A percentile compares a stretch with the other conserved stretches of the same genome.
phyloP scores from a whole-genome alignment of 768 basidiomycete species.

The Pleurotus eryngii region DNA sequence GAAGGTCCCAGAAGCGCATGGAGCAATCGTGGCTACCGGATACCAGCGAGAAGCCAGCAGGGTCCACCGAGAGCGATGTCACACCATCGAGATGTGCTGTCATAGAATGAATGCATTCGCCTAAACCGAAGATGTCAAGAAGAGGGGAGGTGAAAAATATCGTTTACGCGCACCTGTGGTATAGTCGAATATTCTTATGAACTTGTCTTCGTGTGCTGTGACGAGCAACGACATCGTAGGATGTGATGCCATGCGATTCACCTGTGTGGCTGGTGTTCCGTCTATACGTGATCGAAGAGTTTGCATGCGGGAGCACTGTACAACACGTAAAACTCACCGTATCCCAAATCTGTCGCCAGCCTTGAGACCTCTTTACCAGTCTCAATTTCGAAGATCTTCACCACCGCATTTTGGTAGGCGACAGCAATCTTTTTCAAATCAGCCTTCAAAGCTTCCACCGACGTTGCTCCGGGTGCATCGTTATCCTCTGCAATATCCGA shows the following conservation, averaged over 20 bases:
- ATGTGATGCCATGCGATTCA: conserved; percentile 86
- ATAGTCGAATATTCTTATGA: conserved; percentile 86
- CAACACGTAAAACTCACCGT: conserved; percentile 37
- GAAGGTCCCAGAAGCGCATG: conserved; percentile 90
- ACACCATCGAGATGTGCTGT: conserved; percentile 89
- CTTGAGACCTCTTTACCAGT: conserved; percentile 73
- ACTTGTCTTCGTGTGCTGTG: conserved; percentile 92
- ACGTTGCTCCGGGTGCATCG: conserved; percentile 69
- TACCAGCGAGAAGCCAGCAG: conserved; percentile 81
- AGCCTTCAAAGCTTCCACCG: conserved; percentile 78
- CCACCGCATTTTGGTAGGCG: conserved; percentile 82
- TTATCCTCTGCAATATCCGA: conserved; percentile 44
- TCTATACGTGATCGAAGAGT: conserved; percentile 39
- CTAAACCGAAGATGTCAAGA: conserved; percentile 29
- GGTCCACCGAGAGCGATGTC: conserved; percentile 86
- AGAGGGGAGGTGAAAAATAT: background rate
- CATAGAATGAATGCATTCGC: conserved; percentile 87
- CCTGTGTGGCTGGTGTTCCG: conserved; percentile 71
- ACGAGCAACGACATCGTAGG: conserved; percentile 87
- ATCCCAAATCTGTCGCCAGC: conserved; percentile 55
- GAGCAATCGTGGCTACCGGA: conserved; percentile 94
- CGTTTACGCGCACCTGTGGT: conserved; percentile 56
- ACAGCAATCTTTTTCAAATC: conserved; percentile 88
- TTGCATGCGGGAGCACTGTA: conserved; percentile 3
- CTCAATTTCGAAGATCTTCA: conserved; percentile 91